Evolutionary conservation across 1,139 yeast species (phyloP).

Genomic region (Fermentozyma sake): DNA sequence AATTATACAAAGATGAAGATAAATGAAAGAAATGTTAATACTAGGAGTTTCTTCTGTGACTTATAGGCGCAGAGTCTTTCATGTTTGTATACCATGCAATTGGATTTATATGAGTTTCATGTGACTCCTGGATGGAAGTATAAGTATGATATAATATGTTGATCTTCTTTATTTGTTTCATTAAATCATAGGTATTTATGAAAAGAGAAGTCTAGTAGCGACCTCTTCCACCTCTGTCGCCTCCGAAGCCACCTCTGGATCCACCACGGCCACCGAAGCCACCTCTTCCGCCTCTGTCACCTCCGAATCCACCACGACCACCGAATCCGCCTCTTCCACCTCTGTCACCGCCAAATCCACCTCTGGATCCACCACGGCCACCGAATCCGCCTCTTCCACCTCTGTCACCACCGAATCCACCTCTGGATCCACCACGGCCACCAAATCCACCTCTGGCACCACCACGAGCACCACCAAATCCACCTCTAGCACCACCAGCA

Average conservation of each 20-base stretch:
- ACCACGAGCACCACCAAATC: slow-evolving; percentile 36
- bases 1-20: too few species aligned
- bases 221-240: slow-evolving; percentile 18
- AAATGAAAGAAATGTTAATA: too few species aligned
- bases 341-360: slow-evolving; percentile 36
- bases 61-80: too few species aligned
- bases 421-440: slow-evolving; percentile 37
- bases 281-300: slow-evolving; percentile 25
- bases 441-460: slow-evolving; percentile 41
- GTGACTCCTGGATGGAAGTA: too few species aligned
- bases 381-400: slow-evolving; percentile 42
- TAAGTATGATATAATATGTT: too few species aligned
- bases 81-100: too few species aligned
- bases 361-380: slow-evolving; percentile 45
- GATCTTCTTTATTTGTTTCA: too few species aligned
- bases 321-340: slow-evolving; percentile 45
- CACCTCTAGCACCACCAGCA: slow-evolving; percentile 42
- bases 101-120: too few species aligned
- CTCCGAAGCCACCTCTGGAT: slow-evolving; percentile 39
- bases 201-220: slow-evolving; percentile 7
- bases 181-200: not conserved
- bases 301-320: slow-evolving; percentile 39
- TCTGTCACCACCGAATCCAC: slow-evolving; percentile 37
- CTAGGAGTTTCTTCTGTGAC: too few species aligned
- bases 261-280: slow-evolving; percentile 42